Percentiles rank a stretch among this genome's conserved stretches.
Evolutionary conservation across 495 filamentous ascomycete genomes (phyloP).

Genomic region (Rostrohypoxylon terebratum): DNA sequence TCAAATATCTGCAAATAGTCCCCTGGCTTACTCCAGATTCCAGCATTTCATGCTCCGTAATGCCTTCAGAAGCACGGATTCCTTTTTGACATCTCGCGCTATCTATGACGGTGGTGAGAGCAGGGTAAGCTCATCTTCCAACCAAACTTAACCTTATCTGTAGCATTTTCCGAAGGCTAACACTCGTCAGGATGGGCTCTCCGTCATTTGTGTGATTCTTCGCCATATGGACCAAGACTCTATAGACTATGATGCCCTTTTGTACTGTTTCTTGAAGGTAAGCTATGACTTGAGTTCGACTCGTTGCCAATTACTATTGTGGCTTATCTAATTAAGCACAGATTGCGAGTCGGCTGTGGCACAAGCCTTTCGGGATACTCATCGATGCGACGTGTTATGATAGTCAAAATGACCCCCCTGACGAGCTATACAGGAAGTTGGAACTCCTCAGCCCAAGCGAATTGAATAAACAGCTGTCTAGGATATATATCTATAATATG

Average conservation of each 20-base stretch:
- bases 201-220: conserved; percentile 74
- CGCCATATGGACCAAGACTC: conserved; percentile 70
- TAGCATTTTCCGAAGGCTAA: conserved; percentile 8
- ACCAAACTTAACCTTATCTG: not conserved
- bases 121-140: conserved; percentile 54
- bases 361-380: conserved; percentile 71
- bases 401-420: conserved; percentile 69
- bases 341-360: conserved; percentile 75
- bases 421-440: conserved; percentile 68
- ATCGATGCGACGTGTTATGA: conserved; percentile 75
- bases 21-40: conserved; percentile 71
- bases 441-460: conserved; percentile 70
- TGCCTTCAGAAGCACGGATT: conserved; percentile 70
- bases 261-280: conserved; percentile 73
- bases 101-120: conserved; percentile 77
- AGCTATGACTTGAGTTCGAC: conserved; percentile 9
- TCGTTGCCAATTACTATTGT: not conserved
- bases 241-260: conserved; percentile 69
- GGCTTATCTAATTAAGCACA: conserved; percentile 33
- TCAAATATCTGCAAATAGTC: conserved; percentile 66
- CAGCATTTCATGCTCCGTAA: conserved; percentile 77
- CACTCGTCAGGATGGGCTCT: conserved; percentile 64
- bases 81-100: conserved; percentile 67
- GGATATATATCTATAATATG: conserved; percentile 76
- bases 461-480: conserved; percentile 64